Conservation (phyloP, 805 yeast genomes). For the Candida quercuum region DNA sequence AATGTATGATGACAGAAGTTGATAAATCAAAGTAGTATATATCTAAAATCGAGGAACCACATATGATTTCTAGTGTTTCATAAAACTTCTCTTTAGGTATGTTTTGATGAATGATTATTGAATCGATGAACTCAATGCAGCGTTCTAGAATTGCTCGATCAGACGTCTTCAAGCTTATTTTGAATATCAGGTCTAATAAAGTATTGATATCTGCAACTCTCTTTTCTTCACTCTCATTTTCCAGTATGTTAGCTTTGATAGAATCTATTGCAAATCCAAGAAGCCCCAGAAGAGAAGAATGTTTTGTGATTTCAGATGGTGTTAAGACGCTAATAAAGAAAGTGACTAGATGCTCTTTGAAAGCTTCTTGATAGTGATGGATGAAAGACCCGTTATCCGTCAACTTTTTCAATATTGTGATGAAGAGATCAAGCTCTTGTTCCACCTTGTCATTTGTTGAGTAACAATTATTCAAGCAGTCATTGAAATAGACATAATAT, state of each 20-base stretch:
- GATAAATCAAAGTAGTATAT: constrained; percentile 29
- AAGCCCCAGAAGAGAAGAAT: constrained; percentile 20
- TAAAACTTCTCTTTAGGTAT: constrained; percentile 37
- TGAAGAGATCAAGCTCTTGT: constrained; percentile 45
- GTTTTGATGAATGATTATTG: constrained; percentile 39
- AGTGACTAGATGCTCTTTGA: constrained; percentile 32
- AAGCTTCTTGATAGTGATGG: constrained; percentile 44
- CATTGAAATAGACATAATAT: constrained; percentile 52
- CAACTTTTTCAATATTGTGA: constrained; percentile 39
- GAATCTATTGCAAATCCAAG: constrained; percentile 37
- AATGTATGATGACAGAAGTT: constrained; percentile 33
- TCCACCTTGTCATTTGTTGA: constrained; percentile 29
- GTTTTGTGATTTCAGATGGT: constrained; percentile 22
- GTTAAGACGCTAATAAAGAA: constrained; percentile 31
- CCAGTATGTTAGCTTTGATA: constrained; percentile 41
- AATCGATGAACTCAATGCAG: constrained; percentile 37
- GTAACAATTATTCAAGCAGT: constrained; percentile 42
- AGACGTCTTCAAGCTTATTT: constrained; percentile 35
- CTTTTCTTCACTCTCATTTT: constrained; percentile 13
- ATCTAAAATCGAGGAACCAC: constrained; percentile 37
- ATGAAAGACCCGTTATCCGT: constrained; percentile 51
- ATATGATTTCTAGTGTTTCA: constrained; percentile 37
- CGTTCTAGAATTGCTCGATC: constrained; percentile 30
- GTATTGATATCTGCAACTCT: constrained; percentile 29
- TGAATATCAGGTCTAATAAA: constrained; percentile 30